Base-by-base conservation (phyloP, 192 early-diverging fungal genomes). In the Helicostylum pulchrum region DNA sequence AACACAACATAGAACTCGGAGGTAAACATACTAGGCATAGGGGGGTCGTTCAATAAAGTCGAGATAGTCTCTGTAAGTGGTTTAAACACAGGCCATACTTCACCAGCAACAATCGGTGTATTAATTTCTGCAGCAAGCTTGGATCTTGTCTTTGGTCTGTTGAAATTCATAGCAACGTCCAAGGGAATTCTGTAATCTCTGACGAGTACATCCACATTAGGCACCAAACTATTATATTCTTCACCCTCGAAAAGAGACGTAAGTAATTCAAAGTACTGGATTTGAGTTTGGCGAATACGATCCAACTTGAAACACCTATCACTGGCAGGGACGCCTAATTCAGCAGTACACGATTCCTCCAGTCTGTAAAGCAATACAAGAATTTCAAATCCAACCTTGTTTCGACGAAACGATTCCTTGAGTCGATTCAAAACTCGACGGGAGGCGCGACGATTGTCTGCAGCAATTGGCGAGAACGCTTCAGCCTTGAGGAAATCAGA, bases 1-100 rank as follows among this genome's bases (percentile, higher is more conserved):
- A 93, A 94, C 0, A 84, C 84, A 7, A 80, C 74, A 67, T 87
- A 94, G 58, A 94, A 94, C 19, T 85, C 73, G 0, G 90, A 42
- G 14, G 56, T 59, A 23, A 73, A 66, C 2, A 55, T 20, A 19
- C 17, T 47, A 15, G 12, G n/a, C 3, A 50, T 8, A 8, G 4
- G 21, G 9, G 36, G 6, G 51, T 62, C 30, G 7, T 52, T 32
- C 11, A 55, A 14, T 4, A 70, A 23, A 4, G 43, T 17, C 9
- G 61, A 42, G 4, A 70, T 19, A 14, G 1, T 39, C 4, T 50
- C 32, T 5, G 47, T 57, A 2, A 64, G 4, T 23, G 44, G 34
- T 19, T 62, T 51, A 12, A 64, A 23, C 1, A 46, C 45, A 2
- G 53, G 7, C 15, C 23, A 53, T 1, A 42, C 17, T 46, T 68